Conservation (phyloP, 768 basidiomycete species). For the Dacryopinax spathularia region DNA sequence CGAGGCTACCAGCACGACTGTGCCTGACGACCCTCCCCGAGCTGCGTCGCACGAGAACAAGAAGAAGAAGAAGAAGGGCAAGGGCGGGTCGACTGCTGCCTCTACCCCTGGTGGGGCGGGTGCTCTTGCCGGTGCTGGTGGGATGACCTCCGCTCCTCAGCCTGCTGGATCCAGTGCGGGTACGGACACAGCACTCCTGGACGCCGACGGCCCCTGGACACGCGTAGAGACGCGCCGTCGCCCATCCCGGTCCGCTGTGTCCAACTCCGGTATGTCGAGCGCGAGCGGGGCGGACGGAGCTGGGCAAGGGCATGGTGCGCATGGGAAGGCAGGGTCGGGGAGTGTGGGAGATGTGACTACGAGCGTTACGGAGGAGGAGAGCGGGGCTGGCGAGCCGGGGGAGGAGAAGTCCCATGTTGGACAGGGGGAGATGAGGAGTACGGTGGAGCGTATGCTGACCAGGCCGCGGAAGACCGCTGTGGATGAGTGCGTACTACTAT, state of each 20-base stretch:
- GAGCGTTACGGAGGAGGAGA: slow-evolving; percentile 12
- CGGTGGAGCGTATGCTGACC: slow-evolving; percentile 47
- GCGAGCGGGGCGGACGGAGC: neutral
- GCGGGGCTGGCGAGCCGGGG: slow-evolving; percentile 4
- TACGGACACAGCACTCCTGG: slow-evolving; percentile 19
- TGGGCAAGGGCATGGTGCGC: slow-evolving; percentile 13
- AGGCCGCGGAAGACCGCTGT: slow-evolving; percentile 51
- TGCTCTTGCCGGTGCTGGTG: neutral
- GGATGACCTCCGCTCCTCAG: neutral
- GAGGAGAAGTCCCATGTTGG: neutral
- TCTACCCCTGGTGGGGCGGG: neutral
- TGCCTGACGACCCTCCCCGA: slow-evolving; percentile 9
- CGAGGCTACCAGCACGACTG: neutral
- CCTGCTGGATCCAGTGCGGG: neutral
- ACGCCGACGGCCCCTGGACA: slow-evolving; percentile 56
- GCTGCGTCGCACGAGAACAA: slow-evolving; percentile 9
- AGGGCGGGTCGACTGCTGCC: slow-evolving; percentile 15
- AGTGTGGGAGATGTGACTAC: slow-evolving; percentile 13
- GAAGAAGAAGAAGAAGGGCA: slow-evolving; percentile 26
- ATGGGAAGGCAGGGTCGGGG: slow-evolving; percentile 22
- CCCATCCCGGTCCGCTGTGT: slow-evolving; percentile 9
- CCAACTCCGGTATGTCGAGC: neutral
- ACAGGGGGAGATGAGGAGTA: slow-evolving; percentile 3
- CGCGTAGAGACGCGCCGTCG: slow-evolving; percentile 43
- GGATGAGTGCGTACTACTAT: slow-evolving; percentile 44